Base-by-base conservation (phyloP, 805 yeast species). In the Barnettozyma vustinii region DNA sequence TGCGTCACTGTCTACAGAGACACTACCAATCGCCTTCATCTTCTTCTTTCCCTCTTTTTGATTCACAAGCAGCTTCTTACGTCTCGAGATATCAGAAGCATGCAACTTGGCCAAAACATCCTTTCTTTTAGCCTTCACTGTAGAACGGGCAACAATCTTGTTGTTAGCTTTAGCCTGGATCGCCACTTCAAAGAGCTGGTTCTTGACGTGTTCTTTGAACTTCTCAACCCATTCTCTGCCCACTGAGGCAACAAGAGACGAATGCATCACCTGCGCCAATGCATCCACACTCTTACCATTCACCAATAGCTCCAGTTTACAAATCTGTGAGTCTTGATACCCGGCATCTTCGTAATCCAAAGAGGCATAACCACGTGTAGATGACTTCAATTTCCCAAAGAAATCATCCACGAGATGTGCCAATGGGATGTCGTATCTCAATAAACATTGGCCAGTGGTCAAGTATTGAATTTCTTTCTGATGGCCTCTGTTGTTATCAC, bases 311-410 rank as follows among this genome's bases (percentile, higher is more conserved):
- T 92, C 97, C 69, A 92, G 69, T 61, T 92, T 94, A 32, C 87
- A 90, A 20, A 92, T 80, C 60, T 87, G 90, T 1, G 95, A 80
- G 32, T 79, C 76, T 55, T 72, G 75, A 67, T 90, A 92, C 0
- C 98, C 99, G 5, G 85, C 82, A 61, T 92, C 98, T 58, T 94
- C 97, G 61, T 92, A 92, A 67, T 92, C 98, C 46, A 92, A 72
- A 0, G 97, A 87, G 0, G 96, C 98, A 67, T 87, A 92, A 1
- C 99, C 99, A 60, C 82, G 80, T 0, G 98, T 88, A 1, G 81
- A 76, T 1, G 97, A 91, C 64, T 92, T 92, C 50, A 92, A 73
- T 63, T 87, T 88, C 2, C 98, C 98, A 66, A 94, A 91, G 64
- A 92, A 92, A 67, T 94, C 97, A 61, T 92, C 97, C 6, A 94